Evolutionary conservation across 208 protist genomes (phyloP).

Genomic region (Crithidia brevicula): DNA sequence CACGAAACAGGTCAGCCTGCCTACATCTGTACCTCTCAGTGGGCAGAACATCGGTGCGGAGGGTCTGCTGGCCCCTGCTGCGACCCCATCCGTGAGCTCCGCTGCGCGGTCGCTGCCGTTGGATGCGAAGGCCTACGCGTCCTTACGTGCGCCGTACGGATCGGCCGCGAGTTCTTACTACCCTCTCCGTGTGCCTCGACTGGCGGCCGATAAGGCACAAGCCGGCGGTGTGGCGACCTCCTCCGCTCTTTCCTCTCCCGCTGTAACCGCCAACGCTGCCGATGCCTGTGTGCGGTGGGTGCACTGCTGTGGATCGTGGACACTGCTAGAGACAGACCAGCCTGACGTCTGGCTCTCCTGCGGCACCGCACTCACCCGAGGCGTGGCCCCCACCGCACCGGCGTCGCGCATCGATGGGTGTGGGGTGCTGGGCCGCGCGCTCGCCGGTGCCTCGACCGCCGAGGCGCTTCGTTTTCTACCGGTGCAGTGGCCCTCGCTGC

Average conservation of each 20-base stretch:
- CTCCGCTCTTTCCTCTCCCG: slow-evolving; percentile 32
- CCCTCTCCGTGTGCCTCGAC: slow-evolving; percentile 67
- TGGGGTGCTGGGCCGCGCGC: slow-evolving; percentile 44
- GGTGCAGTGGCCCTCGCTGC: slow-evolving; percentile 19
- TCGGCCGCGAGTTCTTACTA: slow-evolving; percentile 68
- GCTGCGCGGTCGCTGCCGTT: slow-evolving; percentile 23
- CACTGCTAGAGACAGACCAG: slow-evolving; percentile 38
- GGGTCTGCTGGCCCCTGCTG: background rate
- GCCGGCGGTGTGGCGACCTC: slow-evolving; percentile 28
- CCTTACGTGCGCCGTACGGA: slow-evolving; percentile 66
- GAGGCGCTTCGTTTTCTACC: slow-evolving; percentile 25
- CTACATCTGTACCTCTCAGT: slow-evolving; percentile 19
- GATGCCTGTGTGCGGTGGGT: slow-evolving; percentile 36
- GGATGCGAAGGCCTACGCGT: slow-evolving; percentile 57
- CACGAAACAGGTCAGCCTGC: slow-evolving; percentile 34
- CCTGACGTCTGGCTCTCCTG: slow-evolving; percentile 48
- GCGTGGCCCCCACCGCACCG: slow-evolving; percentile 17
- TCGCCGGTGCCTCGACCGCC: slow-evolving; percentile 1
- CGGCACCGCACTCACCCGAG: slow-evolving; percentile 51
- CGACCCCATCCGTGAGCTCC: too few species aligned
- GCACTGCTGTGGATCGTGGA: slow-evolving; percentile 45
- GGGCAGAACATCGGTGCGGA: background rate
- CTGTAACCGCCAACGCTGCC: background rate
- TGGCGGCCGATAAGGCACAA: slow-evolving; percentile 44
- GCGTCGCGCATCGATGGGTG: slow-evolving; percentile 44